These are phyloP conservation scores for Lactarius sp. DNA, from an alignment of 768 basidiomycete species.

Conservation along the genomic window DNA sequence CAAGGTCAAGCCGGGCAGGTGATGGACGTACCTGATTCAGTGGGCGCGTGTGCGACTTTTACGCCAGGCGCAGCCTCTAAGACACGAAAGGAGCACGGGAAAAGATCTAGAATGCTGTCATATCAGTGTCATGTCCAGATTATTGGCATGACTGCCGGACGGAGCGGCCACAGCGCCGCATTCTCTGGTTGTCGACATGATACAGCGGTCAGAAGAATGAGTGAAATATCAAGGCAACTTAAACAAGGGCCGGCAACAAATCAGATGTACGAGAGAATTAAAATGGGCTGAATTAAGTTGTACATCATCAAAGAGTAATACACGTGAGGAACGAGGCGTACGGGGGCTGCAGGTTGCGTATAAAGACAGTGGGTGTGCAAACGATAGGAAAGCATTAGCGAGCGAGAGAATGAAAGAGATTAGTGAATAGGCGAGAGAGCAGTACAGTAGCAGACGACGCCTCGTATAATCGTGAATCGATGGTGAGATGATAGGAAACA, in stretches of 20 bases:
- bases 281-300: conserved; percentile 17
- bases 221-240: neutral
- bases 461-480: conserved; percentile 16
- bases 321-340: conserved; percentile 21
- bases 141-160: too few relatives aligned
- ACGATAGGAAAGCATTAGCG: conserved; percentile 14
- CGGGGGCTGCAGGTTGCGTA: conserved; percentile 18
- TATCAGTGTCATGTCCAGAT: neutral
- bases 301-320: conserved; percentile 24
- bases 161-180: neutral
- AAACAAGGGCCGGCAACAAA: neutral
- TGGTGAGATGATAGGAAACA: conserved; percentile 4
- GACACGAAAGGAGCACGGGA: neutral
- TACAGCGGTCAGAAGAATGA: neutral
- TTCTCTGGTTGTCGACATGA: neutral
- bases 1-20: neutral
- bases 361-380: conserved; percentile 23
- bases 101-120: neutral
- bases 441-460: conserved; percentile 20
- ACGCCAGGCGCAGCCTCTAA: neutral
- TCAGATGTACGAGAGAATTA: conserved; percentile 8
- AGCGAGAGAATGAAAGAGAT: conserved; percentile 7
- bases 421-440: conserved; percentile 2
- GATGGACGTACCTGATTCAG: neutral
- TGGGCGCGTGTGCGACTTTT: neutral